Evolutionary conservation across 148 eudicot genomes (phyloP).

Genomic region (Rhododendron kiyosumense): DNA sequence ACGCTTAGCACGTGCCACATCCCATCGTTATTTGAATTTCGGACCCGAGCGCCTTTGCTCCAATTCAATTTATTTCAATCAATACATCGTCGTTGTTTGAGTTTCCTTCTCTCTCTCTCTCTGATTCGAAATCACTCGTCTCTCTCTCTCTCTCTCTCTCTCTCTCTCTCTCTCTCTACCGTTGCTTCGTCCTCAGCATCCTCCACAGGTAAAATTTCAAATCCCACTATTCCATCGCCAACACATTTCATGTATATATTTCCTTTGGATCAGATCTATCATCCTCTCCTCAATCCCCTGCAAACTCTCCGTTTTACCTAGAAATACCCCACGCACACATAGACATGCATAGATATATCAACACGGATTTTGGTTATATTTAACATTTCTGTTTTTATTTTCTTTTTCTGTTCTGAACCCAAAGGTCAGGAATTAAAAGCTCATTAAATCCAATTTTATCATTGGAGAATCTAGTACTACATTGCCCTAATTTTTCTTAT

Average conservation of each 20-base stretch:
- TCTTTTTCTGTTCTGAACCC: background rate
- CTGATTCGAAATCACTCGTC: background rate
- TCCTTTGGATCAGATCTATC: background rate
- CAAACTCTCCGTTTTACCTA: background rate
- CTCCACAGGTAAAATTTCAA: background rate
- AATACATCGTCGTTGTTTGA: background rate
- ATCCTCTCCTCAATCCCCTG: background rate
- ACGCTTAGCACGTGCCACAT: constrained; percentile 1
- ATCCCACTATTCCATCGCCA: background rate
- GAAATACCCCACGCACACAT: background rate
- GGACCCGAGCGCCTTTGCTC: constrained; percentile 13
- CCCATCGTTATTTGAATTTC: constrained; percentile 19
- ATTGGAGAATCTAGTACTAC: background rate
- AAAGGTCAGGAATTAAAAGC: background rate
- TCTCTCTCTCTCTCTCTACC: background rate
- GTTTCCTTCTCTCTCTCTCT: background rate
- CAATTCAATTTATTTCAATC: constrained; percentile 8
- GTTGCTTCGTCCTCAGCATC: background rate
- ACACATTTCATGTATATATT: background rate
- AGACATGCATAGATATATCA: background rate
- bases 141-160: background rate
- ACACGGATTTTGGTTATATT: background rate
- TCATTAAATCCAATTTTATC: background rate
- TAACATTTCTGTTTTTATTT: background rate
- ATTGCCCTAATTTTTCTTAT: background rate